phyloP scores from a whole-genome alignment of 2,329 filamentous ascomycete species.

The Epichloe elymi region DNA sequence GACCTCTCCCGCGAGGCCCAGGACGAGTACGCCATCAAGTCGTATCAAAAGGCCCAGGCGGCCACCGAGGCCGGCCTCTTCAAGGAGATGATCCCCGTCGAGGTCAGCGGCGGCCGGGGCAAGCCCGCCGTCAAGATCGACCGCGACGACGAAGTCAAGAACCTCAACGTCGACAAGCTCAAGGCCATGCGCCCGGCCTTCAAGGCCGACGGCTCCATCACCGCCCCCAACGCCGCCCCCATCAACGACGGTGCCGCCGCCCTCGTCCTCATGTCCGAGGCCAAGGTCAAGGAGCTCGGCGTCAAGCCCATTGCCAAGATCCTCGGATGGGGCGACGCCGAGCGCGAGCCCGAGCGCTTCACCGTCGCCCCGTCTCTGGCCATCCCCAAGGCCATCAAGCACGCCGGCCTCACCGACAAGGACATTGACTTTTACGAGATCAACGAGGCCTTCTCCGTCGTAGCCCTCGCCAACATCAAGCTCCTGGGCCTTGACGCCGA shows the following conservation, averaged over 20 bases:
- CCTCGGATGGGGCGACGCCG: slow-evolving; percentile 92
- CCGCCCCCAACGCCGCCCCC: slow-evolving; percentile 90
- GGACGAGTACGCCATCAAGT: slow-evolving; percentile 90
- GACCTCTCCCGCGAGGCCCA: slow-evolving; percentile 70
- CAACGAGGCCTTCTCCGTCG: slow-evolving; percentile 97
- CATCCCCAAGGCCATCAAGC: slow-evolving; percentile 94
- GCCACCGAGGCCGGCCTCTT: slow-evolving; percentile 75
- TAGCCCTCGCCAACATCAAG: slow-evolving; percentile 94
- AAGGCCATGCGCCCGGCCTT: slow-evolving; percentile 76
- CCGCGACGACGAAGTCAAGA: slow-evolving; percentile 91
- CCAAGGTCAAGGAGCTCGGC: slow-evolving; percentile 81
- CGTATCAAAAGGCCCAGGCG: slow-evolving; percentile 81
- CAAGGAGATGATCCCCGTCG: slow-evolving; percentile 78
- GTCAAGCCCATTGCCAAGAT: slow-evolving; percentile 94
- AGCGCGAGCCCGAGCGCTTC: slow-evolving; percentile 84
- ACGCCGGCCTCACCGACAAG: slow-evolving; percentile 68
- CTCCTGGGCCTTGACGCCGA: slow-evolving; percentile 64
- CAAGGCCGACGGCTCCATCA: slow-evolving; percentile 76
- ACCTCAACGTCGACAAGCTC: slow-evolving; percentile 75
- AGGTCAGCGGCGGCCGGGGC: slow-evolving; percentile 76
- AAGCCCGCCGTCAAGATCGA: slow-evolving; percentile 75
- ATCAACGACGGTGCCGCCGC: slow-evolving; percentile 92
- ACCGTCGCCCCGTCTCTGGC: slow-evolving; percentile 87
- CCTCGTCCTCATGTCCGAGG: slow-evolving; percentile 85
- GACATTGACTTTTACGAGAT: slow-evolving; percentile 93